These are phyloP conservation scores for Eimeria zaria DNA, from an alignment of 169 alveolate species.

Conservation along the genomic window DNA sequence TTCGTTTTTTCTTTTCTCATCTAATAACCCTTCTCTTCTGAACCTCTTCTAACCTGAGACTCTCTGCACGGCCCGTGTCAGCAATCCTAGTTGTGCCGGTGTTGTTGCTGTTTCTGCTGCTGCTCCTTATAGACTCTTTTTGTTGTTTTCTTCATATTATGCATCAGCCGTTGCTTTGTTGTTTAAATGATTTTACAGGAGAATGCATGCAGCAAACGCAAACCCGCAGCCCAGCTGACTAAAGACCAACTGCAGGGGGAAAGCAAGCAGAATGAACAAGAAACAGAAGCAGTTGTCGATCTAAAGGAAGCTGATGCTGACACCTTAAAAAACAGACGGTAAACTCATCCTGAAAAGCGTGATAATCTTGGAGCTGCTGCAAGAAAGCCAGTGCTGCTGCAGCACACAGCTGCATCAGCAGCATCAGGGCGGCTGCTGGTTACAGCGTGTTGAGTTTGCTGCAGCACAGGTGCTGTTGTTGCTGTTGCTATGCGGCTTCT, in stretches of 20 bases:
- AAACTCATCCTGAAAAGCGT: not conserved
- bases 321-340: constrained; percentile 69
- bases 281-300: not conserved
- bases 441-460: too few relatives aligned
- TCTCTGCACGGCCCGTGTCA: not conserved
- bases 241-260: constrained; percentile 37
- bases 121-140: not conserved
- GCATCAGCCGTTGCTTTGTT: not conserved
- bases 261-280: not conserved
- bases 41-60: not conserved
- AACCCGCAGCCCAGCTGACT: constrained; percentile 38
- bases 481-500: constrained; percentile 51
- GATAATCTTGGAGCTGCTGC: too few relatives aligned
- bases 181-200: constrained; percentile 12
- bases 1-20: not conserved
- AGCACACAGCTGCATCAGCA: not conserved
- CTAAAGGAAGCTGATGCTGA: constrained; percentile 50
- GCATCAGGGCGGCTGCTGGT: not conserved
- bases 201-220: constrained; percentile 68
- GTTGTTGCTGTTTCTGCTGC: too few relatives aligned
- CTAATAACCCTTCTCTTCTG: not conserved
- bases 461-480: not conserved
- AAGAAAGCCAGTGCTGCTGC: too few relatives aligned
- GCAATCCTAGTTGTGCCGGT: not conserved
- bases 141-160: not conserved